These are phyloP conservation scores for Paracorniculantispora psalliotae DNA, from an alignment of 2,329 filamentous ascomycete species.

Conservation along the genomic window DNA sequence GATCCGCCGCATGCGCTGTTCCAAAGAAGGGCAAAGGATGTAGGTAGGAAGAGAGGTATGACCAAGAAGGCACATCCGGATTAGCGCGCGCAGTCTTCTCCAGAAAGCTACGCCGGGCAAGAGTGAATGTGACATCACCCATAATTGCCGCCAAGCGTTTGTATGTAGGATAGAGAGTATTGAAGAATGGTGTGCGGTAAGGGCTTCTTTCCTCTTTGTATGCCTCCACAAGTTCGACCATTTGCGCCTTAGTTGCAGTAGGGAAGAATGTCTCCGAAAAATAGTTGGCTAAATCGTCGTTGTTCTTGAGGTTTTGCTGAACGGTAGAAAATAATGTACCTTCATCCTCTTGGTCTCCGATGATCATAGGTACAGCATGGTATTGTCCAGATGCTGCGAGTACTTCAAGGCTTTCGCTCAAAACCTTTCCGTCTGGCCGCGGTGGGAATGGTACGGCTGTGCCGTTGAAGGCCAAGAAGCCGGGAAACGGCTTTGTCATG, in stretches of 20 bases:
- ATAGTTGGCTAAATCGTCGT: constrained; percentile 55
- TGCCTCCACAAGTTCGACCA: constrained; percentile 53
- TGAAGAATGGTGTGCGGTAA: constrained; percentile 63
- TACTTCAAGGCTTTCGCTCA: constrained; percentile 59
- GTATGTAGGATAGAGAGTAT: constrained; percentile 66
- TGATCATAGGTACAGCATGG: constrained; percentile 46
- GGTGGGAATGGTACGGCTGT: constrained; percentile 70
- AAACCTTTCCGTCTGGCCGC: constrained; percentile 61
- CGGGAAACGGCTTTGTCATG: constrained; percentile 64
- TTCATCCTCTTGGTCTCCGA: constrained; percentile 76
- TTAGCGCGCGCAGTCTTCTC: constrained; percentile 38
- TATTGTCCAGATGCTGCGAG: constrained; percentile 47
- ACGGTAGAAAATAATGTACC: constrained; percentile 70
- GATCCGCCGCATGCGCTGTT: too few species aligned
- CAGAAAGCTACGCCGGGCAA: constrained; percentile 64
- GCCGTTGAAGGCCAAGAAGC: constrained; percentile 61
- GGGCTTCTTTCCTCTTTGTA: constrained; percentile 64
- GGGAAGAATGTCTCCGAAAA: constrained; percentile 56
- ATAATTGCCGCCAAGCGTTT: constrained; percentile 72
- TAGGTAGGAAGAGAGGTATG: constrained; percentile 66
- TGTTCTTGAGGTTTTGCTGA: constrained; percentile 62
- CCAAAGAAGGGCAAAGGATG: too few species aligned
- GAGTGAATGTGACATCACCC: constrained; percentile 70
- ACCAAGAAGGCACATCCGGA: constrained; percentile 63
- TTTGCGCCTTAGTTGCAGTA: constrained; percentile 42